Conservation (phyloP, 352 stramenopile species). For the Globisporangium spiculum region DNA sequence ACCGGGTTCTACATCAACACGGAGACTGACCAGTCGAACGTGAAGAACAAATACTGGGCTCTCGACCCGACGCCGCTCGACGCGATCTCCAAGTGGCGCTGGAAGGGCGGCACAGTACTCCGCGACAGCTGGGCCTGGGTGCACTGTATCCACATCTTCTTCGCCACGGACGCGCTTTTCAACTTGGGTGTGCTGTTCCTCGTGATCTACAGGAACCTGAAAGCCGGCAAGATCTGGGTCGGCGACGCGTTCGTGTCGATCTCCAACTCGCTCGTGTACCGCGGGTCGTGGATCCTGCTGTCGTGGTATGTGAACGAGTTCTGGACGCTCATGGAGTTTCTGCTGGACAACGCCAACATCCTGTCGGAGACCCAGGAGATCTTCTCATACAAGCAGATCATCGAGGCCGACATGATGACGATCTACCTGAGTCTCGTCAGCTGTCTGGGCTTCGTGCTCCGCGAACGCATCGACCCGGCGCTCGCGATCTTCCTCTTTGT, state of each 20-base stretch:
- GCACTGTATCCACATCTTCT: slow-evolving; percentile 42
- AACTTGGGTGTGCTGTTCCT: slow-evolving; percentile 37
- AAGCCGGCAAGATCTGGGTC: slow-evolving; percentile 37
- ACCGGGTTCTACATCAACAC: slow-evolving; percentile 23
- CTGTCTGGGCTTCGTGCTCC: neutral
- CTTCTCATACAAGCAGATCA: slow-evolving; percentile 6
- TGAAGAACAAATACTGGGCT: slow-evolving; percentile 27
- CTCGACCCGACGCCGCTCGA: slow-evolving; percentile 16
- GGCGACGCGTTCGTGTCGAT: slow-evolving; percentile 49
- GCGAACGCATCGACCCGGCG: slow-evolving; percentile 5
- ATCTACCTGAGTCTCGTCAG: slow-evolving; percentile 5
- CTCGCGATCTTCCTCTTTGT: slow-evolving; percentile 8
- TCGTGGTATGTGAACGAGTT: slow-evolving; percentile 43
- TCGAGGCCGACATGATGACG: slow-evolving; percentile 13
- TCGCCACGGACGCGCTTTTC: slow-evolving; percentile 39
- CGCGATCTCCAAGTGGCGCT: slow-evolving; percentile 23
- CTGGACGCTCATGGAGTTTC: slow-evolving; percentile 43
- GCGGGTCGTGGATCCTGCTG: slow-evolving; percentile 28
- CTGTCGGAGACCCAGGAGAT: slow-evolving; percentile 3
- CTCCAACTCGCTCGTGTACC: slow-evolving; percentile 31
- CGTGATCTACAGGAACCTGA: slow-evolving; percentile 33
- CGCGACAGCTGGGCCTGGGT: slow-evolving; percentile 51
- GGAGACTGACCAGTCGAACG: slow-evolving; percentile 32
- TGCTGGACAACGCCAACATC: slow-evolving; percentile 6
- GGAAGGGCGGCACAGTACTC: slow-evolving; percentile 27